Evolutionary conservation across 495 filamentous ascomycete species (phyloP), one percentile per base, ranked within the genome.

Genomic region (Daldinia vernicosa): DNA sequence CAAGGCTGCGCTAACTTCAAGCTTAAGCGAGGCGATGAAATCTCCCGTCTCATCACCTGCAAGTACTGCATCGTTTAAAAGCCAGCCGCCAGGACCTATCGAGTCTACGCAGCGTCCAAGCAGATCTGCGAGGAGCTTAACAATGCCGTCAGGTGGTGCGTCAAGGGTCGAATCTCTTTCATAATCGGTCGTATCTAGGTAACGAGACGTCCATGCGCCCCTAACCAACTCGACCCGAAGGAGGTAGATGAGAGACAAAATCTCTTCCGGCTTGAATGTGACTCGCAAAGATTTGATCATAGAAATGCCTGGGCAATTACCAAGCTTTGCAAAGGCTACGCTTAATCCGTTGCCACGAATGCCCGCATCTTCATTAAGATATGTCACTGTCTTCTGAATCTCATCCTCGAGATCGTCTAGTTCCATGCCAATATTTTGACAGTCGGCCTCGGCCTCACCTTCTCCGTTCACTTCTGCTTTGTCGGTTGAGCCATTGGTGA

Each of bases 31-130:
- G 1, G 82, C 75, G 51, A 95, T 87, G 56, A 92, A 84, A 71
- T 91, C 88, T 50, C 88, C 86, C 3, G 84, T 80, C 22, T 88
- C 78, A 27, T 85, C 81, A 22, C 84, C 82, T 6, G 81, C 79
- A n/a, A 84, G 70, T 45, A 84, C 78, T 4, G 84, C 78, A 30
- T 85, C 84, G 37, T 88, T 88, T 6, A 88, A 81, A 57, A 97
- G 87, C 92, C 92, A 98, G 30, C 93, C 92, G 12, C 86, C 89
- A 17, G 91, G 84, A 9, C 93, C 93, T n/a, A 97, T 86, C 9
- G 92, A 89, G 80, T 98, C 94, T 9, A 97, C 84, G 43, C 92
- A 89, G 69, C 89, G 89, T 74, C 87, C 91, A 35, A 97, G 84
- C 7, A 96, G 80, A 59, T 89, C 86, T 32, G 86, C 84, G 62